Conservation (phyloP, 1,284 basidiomycete genomes). For the Gymnopus androsaceus region DNA sequence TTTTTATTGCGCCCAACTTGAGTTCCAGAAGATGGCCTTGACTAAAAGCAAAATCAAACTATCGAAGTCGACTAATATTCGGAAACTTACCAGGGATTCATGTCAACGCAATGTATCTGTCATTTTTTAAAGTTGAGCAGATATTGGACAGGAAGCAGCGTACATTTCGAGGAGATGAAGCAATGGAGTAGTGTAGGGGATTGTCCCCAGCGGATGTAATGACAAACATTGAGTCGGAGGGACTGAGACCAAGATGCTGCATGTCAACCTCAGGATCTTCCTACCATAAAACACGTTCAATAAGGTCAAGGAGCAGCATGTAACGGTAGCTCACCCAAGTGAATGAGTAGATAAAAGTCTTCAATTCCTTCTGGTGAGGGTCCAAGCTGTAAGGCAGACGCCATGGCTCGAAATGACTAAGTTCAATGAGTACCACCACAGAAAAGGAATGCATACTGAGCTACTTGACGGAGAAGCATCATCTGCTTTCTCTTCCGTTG, state of each 20-base stretch:
- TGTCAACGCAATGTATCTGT: slow-evolving; percentile 75
- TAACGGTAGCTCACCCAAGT: slow-evolving; percentile 55
- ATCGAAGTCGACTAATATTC: not conserved
- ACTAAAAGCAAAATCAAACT: slow-evolving; percentile 26
- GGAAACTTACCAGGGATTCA: slow-evolving; percentile 56
- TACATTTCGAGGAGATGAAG: slow-evolving; percentile 56
- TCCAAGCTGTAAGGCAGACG: slow-evolving; percentile 76
- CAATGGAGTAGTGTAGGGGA: slow-evolving; percentile 78
- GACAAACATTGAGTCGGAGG: slow-evolving; percentile 70
- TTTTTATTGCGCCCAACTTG: slow-evolving; percentile 71
- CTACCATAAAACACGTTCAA: slow-evolving; percentile 29
- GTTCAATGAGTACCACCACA: too few relatives aligned
- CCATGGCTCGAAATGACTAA: slow-evolving; percentile 46
- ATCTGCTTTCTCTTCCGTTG: too few relatives aligned
- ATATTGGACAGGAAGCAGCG: slow-evolving; percentile 16
- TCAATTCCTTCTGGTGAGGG: slow-evolving; percentile 74
- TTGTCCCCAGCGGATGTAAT: slow-evolving; percentile 85
- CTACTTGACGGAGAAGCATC: too few relatives aligned
- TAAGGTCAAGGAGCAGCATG: not conserved
- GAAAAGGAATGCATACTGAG: too few relatives aligned
- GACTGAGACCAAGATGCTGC: slow-evolving; percentile 60
- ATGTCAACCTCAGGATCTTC: slow-evolving; percentile 83
- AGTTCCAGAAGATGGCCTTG: slow-evolving; percentile 82
- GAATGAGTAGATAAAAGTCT: slow-evolving; percentile 74
- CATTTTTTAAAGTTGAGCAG: not conserved